phyloP scores from a whole-genome alignment of 345 rosid genomes.

The Lumnitzera racemosa region DNA sequence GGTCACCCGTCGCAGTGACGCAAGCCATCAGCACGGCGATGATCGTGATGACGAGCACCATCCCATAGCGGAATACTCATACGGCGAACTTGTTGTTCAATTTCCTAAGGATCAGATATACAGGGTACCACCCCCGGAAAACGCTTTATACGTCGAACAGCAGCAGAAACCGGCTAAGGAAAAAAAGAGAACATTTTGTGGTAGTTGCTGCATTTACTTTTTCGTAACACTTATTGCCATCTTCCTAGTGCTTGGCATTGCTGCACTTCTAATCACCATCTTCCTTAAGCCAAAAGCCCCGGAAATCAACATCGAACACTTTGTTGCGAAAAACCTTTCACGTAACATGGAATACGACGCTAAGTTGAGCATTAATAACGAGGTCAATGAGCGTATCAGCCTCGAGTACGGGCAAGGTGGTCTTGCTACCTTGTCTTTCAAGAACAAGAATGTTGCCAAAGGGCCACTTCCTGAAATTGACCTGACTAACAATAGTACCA shows the following conservation, averaged over 20 bases:
- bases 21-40: neutral
- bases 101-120: conserved; percentile 66
- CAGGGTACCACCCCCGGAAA: conserved; percentile 50
- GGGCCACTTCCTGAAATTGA: conserved; percentile 28
- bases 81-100: conserved; percentile 33
- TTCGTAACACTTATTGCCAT: conserved; percentile 16
- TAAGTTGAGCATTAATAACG: conserved; percentile 27
- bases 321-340: conserved; percentile 8
- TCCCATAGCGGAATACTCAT: neutral
- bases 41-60: neutral
- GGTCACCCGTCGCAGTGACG: conserved; percentile 24
- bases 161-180: conserved; percentile 15
- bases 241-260: conserved; percentile 11
- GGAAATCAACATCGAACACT: conserved; percentile 11
- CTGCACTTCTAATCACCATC: neutral
- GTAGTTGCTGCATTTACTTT: conserved; percentile 16
- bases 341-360: conserved; percentile 8
- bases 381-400: conserved; percentile 19
- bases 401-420: conserved; percentile 23
- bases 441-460: conserved; percentile 24
- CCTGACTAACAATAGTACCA: conserved; percentile 17
- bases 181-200: neutral
- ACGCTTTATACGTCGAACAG: conserved; percentile 39
- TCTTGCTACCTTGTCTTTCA: conserved; percentile 19
- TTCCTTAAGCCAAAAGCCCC: conserved; percentile 18